Evolutionary conservation across 768 basidiomycete species (phyloP).

Genomic region (Kwoniella sp.): DNA sequence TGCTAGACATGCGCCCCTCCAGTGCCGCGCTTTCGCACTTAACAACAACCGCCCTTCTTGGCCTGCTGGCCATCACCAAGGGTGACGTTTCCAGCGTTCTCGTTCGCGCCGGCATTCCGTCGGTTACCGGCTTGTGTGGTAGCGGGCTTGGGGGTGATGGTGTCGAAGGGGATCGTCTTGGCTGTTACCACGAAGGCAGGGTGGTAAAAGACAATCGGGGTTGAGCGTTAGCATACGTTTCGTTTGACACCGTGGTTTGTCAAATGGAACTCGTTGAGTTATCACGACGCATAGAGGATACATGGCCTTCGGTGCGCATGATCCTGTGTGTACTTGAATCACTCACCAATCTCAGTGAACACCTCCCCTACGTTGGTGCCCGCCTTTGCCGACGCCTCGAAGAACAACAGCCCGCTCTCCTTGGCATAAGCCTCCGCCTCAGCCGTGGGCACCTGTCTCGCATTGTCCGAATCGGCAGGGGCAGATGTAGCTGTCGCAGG

Average conservation of each 20-base stretch:
- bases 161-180: conserved; percentile 89
- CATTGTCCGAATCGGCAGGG: conserved; percentile 22
- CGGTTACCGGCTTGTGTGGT: conserved; percentile 61
- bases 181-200: conserved; percentile 59
- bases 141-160: conserved; percentile 75
- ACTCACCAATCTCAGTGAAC: conserved; percentile 94
- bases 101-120: conserved; percentile 20
- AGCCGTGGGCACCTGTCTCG: conserved; percentile 84
- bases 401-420: conserved; percentile 92
- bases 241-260: no score
- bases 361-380: conserved; percentile 84
- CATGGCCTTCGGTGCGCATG: no score
- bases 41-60: conserved; percentile 56
- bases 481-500: conserved; percentile 14
- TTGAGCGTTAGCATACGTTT: no score
- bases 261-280: no score
- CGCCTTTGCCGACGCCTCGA: conserved; percentile 90
- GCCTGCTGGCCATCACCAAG: conserved; percentile 52
- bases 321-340: not conserved
- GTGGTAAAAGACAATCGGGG: no score
- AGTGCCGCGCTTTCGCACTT: no score
- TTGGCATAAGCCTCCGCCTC: conserved; percentile 96
- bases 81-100: conserved; percentile 43
- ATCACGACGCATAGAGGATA: no score
- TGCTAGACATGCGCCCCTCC: no score